phyloP scores from a whole-genome alignment of 1,139 yeast species.

The Suhomyces maxii region DNA sequence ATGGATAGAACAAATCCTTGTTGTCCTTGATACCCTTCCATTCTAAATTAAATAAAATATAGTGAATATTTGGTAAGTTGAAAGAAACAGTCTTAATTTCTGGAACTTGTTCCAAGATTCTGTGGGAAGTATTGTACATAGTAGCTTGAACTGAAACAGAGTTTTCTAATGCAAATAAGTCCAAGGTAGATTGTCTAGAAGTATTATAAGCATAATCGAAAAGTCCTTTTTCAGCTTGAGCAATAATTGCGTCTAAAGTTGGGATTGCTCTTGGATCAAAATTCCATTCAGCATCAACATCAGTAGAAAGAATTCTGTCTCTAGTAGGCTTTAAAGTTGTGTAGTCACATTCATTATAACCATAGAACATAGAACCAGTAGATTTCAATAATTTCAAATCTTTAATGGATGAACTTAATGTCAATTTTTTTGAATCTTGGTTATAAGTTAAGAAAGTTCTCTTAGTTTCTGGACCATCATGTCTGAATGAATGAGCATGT shows the following conservation, averaged over 20 bases:
- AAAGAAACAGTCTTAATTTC: constrained; percentile 66
- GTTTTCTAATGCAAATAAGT: constrained; percentile 77
- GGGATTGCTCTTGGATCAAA: constrained; percentile 54
- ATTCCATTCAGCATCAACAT: constrained; percentile 74
- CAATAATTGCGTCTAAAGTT: constrained; percentile 50
- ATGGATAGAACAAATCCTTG: constrained; percentile 82
- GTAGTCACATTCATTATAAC: constrained; percentile 81
- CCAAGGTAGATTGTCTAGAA: constrained; percentile 71
- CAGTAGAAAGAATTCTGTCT: constrained; percentile 87
- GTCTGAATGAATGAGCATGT: constrained; percentile 81
- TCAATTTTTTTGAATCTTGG: constrained; percentile 48
- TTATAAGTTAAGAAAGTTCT: constrained; percentile 56
- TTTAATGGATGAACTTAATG: constrained; percentile 68
- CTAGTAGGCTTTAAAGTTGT: constrained; percentile 80
- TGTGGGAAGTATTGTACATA: constrained; percentile 86
- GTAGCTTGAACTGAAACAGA: constrained; percentile 94
- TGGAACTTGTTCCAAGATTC: constrained; percentile 60
- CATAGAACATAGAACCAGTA: constrained; percentile 93
- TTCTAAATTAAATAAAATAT: constrained; percentile 70
- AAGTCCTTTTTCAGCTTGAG: constrained; percentile 57
- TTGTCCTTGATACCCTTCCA: constrained; percentile 86
- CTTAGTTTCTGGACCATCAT: constrained; percentile 82
- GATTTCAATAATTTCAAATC: constrained; percentile 87
- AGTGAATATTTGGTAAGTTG: constrained; percentile 87
- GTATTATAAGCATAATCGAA: constrained; percentile 61